phyloP scores from a whole-genome alignment of 1,284 basidiomycete genomes.

The Phlebopus sp. region DNA sequence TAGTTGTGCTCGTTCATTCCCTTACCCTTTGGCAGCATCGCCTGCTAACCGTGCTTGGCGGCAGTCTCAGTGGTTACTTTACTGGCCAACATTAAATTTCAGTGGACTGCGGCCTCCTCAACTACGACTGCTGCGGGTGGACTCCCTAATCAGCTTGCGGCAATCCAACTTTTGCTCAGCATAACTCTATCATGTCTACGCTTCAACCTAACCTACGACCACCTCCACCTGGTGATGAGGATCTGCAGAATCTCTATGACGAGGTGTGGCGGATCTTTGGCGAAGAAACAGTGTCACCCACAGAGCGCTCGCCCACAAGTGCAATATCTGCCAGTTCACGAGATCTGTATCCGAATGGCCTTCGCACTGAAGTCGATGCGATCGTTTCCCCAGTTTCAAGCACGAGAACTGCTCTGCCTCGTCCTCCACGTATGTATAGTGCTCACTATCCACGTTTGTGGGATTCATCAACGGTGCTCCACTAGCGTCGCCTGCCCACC shows the following conservation, averaged over 20 bases:
- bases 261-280: constrained; percentile 67
- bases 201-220: constrained; percentile 31
- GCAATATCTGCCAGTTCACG: constrained; percentile 14
- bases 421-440: constrained; percentile 21
- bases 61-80: too few species aligned
- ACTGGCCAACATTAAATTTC: too few species aligned
- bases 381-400: constrained; percentile 10
- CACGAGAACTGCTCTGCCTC: constrained; percentile 19
- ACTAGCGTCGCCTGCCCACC: constrained; percentile 15
- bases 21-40: too few species aligned
- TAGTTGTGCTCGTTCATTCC: too few species aligned
- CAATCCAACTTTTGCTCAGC: constrained; percentile 3
- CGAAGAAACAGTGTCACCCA: constrained; percentile 35
- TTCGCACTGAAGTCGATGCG: constrained; percentile 23
- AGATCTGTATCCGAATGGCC: constrained; percentile 18
- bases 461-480: background rate
- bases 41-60: too few species aligned
- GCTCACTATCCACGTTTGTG: background rate
- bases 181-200: constrained; percentile 26
- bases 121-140: background rate
- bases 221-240: constrained; percentile 57
- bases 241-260: constrained; percentile 67
- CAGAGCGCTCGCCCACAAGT: constrained; percentile 23
- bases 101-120: background rate
- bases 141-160: constrained; percentile 13